phyloP scores from a whole-genome alignment of 768 basidiomycete genomes.

The Galerina sulciceps region DNA sequence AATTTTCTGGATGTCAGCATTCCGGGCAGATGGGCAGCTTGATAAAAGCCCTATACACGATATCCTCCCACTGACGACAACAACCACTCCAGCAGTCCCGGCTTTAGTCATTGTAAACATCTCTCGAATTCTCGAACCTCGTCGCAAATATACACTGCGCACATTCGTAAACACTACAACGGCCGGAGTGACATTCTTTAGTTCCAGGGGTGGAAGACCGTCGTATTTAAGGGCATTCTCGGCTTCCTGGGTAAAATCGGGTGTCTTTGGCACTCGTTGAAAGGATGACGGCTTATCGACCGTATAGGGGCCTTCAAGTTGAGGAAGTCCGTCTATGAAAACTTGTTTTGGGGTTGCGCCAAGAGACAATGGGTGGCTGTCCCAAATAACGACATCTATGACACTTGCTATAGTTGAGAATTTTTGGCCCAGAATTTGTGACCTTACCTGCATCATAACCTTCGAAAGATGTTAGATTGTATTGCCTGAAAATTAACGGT shows the following conservation, averaged over 20 bases:
- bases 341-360: slow-evolving; percentile 83
- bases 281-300: slow-evolving; percentile 54
- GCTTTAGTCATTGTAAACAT: slow-evolving; percentile 27
- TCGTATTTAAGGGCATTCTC: slow-evolving; percentile 58
- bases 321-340: slow-evolving; percentile 84
- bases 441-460: slow-evolving; percentile 70
- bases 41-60: slow-evolving; percentile 48
- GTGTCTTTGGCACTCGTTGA: slow-evolving; percentile 58
- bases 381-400: slow-evolving; percentile 73
- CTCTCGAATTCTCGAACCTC: slow-evolving; percentile 32
- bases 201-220: slow-evolving; percentile 66
- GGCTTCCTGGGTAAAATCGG: slow-evolving; percentile 64
- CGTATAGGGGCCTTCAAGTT: slow-evolving; percentile 52
- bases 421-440: neutral
- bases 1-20: slow-evolving; percentile 38
- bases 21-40: slow-evolving; percentile 26
- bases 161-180: slow-evolving; percentile 71
- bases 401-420: neutral
- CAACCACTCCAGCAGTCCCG: slow-evolving; percentile 40
- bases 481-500: neutral
- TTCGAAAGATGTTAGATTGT: slow-evolving; percentile 15
- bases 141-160: slow-evolving; percentile 47
- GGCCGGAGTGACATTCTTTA: slow-evolving; percentile 39
- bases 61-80: slow-evolving; percentile 58
- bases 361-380: slow-evolving; percentile 75